Base-by-base conservation (phyloP, 441 rosid genomes). In the Pelargonium citronellum region DNA sequence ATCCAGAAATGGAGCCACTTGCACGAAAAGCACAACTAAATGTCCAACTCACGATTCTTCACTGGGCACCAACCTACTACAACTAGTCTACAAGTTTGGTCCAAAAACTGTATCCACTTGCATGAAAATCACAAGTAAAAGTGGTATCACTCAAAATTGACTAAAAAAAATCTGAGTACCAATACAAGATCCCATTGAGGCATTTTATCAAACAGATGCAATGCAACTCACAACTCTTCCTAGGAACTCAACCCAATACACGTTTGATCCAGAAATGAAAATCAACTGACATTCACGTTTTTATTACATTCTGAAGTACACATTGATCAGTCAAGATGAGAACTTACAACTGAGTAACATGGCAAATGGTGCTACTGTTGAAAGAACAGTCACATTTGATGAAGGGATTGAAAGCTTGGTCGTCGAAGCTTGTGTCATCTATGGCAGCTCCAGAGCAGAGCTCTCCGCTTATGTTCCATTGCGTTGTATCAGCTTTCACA, bases 381-480 rank as follows among this genome's bases (percentile, higher is more conserved):
- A 5, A 79, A 74, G 84, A 70, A 47, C 95, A 89, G 65, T 78
- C 85, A 76, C 95, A 89, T 78, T 86, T 89, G 83, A 89, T 85
- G 19, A 80, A 79, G 30, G 90, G 89, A n/a, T 86, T 83, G 82
- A 37, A 74, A 13, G 6, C 5, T 0, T 0, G 0, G 64, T 70
- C 53, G 74, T 75, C 82, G 55, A 86, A 77, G 74, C 65, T 4
- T 17, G 82, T 78, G 19, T 66, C 65, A 24, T 74, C 82, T 3
- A 75, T 53, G 72, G 95, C 92, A 0, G 67, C 73, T 69, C 92
- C 90, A 58, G 77, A 83, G 86, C 95, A 89, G 0, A 73, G 81
- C 62, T 87, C 87, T 49, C 89, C 91, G 67, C 85, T 86, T 13
- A 47, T 80, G 75, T 86, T 89, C 92, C 95, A 89, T 2, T 65